Percentiles rank a stretch among this genome's conserved stretches.
Evolutionary conservation across 345 rosid genomes (phyloP).

Genomic region (Tarenaya hassleriana): DNA sequence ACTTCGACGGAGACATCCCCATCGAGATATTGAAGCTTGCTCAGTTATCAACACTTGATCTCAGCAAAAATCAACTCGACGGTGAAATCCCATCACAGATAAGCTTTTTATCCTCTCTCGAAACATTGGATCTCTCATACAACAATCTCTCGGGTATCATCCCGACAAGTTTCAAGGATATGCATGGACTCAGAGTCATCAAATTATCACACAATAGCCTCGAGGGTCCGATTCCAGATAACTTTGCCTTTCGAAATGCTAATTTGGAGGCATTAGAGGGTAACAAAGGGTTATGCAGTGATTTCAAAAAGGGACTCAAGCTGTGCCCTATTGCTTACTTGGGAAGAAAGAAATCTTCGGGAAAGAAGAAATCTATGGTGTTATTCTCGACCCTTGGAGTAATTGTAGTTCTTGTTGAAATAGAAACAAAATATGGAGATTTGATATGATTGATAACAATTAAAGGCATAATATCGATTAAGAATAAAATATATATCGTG

Average conservation of each 20-base stretch:
- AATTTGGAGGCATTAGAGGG: slow-evolving; percentile 22
- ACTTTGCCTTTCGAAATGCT: slow-evolving; percentile 27
- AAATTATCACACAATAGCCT: slow-evolving; percentile 35
- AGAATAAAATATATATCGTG: too few species aligned
- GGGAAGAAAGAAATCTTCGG: slow-evolving; percentile 8
- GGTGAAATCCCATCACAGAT: slow-evolving; percentile 29
- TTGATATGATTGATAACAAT: too few species aligned
- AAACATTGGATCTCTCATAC: slow-evolving; percentile 31
- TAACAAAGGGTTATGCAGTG: slow-evolving; percentile 37
- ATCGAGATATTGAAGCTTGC: slow-evolving; percentile 25
- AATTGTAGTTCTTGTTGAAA: slow-evolving; percentile 18
- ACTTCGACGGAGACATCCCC: slow-evolving; percentile 26
- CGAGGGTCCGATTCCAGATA: slow-evolving; percentile 34
- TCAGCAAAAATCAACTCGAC: slow-evolving; percentile 35
- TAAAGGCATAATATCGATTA: too few species aligned
- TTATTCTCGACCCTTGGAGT: slow-evolving; percentile 25
- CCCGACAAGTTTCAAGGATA: slow-evolving; percentile 20
- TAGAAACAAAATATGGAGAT: too few species aligned
- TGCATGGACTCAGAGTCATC: slow-evolving; percentile 20
- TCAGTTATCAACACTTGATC: slow-evolving; percentile 22
- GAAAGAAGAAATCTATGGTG: slow-evolving; percentile 18
- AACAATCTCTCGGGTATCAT: slow-evolving; percentile 32
- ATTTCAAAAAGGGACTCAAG: slow-evolving; percentile 16
- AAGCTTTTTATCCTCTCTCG: slow-evolving; percentile 22
- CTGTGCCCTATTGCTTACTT: slow-evolving; percentile 19